A percentile compares a stretch with the other conserved stretches of the same genome.
These are phyloP conservation scores for Leccinum huronense DNA, from an alignment of 1,284 basidiomycete species.

Conservation along the genomic window DNA sequence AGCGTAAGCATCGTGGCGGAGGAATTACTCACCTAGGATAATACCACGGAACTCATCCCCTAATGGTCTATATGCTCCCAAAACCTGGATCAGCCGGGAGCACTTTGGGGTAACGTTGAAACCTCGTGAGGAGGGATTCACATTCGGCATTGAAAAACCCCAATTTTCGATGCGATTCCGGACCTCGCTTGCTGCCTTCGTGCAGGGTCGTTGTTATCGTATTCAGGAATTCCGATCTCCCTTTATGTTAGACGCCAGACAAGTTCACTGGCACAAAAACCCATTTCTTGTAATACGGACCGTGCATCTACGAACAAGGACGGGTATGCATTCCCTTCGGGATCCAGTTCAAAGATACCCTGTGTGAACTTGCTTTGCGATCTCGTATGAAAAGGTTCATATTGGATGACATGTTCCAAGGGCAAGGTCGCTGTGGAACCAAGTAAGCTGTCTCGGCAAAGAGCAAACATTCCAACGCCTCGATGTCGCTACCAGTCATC, in stretches of 20 bases:
- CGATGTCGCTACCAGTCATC: conserved; percentile 32
- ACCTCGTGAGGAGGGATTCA: conserved; percentile 48
- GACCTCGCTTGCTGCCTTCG: conserved; percentile 33
- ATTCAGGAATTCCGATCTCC: conserved; percentile 31
- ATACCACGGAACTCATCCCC: conserved; percentile 61
- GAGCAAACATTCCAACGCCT: conserved; percentile 41
- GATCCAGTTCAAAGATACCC: conserved; percentile 40
- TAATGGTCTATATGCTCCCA: conserved; percentile 51
- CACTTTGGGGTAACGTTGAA: conserved; percentile 70
- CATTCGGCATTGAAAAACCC: conserved; percentile 59
- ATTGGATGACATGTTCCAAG: conserved; percentile 37
- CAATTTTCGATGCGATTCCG: conserved; percentile 51
- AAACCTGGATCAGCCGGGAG: conserved; percentile 51
- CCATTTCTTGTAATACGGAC: conserved; percentile 50
- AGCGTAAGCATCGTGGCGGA: conserved; percentile 7
- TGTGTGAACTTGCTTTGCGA: conserved; percentile 37
- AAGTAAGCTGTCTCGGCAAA: conserved; percentile 37
- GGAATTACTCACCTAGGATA: conserved; percentile 52
- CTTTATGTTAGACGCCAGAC: conserved; percentile 57
- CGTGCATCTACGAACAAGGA: conserved; percentile 47
- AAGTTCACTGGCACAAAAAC: conserved; percentile 61
- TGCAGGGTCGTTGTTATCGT: conserved; percentile 36
- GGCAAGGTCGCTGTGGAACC: conserved; percentile 38
- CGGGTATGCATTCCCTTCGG: conserved; percentile 37
- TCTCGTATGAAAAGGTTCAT: conserved; percentile 31